Evolutionary conservation across 805 yeast species (phyloP).

Genomic region (Candida silvatica): DNA sequence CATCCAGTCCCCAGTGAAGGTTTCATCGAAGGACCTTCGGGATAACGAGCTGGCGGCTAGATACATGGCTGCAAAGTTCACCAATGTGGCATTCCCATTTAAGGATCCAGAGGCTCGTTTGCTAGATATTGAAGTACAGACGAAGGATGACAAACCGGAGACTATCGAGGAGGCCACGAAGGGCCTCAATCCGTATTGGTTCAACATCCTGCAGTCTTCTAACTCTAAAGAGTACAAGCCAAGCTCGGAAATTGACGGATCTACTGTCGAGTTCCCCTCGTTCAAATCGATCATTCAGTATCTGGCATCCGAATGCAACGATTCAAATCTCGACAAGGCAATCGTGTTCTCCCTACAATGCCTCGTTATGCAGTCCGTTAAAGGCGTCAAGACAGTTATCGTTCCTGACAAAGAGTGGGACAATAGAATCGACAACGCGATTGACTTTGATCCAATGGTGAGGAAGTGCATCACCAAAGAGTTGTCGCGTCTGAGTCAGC

Average conservation of each 20-base stretch:
- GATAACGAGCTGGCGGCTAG: conserved; percentile 31
- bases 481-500: conserved; percentile 4
- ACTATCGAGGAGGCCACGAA: conserved; percentile 69
- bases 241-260: conserved; percentile 14
- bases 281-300: conserved; percentile 32
- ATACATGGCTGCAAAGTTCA: conserved; percentile 55
- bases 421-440: conserved; percentile 56
- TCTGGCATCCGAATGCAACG: conserved; percentile 18
- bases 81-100: conserved; percentile 59
- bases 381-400: conserved; percentile 44
- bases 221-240: conserved; percentile 31
- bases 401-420: conserved; percentile 71
- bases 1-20: conserved; percentile 21
- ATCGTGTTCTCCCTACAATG: conserved; percentile 47
- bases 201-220: conserved; percentile 40
- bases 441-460: conserved; percentile 52
- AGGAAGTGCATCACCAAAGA: conserved; percentile 19
- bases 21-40: conserved; percentile 15
- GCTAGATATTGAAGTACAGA: conserved; percentile 55
- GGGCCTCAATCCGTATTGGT: conserved; percentile 84
- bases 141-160: conserved; percentile 50
- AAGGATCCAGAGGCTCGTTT: conserved; percentile 58
- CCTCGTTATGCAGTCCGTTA: conserved; percentile 56
- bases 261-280: conserved; percentile 53
- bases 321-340: conserved; percentile 26